phyloP scores from a whole-genome alignment of 805 yeast genomes.

The Dipodascus geniculatus region DNA sequence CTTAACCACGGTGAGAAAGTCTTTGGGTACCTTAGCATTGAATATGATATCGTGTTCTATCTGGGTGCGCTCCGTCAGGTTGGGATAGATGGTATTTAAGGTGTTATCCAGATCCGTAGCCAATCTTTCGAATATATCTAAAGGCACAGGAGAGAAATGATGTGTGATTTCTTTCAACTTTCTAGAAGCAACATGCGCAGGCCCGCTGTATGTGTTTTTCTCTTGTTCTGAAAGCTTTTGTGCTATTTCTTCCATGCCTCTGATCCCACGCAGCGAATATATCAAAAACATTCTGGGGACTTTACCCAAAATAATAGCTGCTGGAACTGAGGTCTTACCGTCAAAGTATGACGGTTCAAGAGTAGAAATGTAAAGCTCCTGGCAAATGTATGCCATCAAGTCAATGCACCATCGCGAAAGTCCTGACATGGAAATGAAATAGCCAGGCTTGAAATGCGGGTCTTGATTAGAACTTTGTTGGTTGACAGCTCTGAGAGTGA shows the following conservation, averaged over 20 bases:
- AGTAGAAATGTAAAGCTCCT: constrained; percentile 38
- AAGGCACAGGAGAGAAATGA: constrained; percentile 19
- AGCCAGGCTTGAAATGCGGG: constrained; percentile 18
- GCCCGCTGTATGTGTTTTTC: constrained; percentile 17
- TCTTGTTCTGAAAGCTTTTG: constrained; percentile 11
- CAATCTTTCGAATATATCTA: constrained; percentile 26
- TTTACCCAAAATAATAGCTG: constrained; percentile 25
- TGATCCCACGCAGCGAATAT: constrained; percentile 27
- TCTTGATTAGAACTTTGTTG: constrained; percentile 11
- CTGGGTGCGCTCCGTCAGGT: constrained; percentile 30
- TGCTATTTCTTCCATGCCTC: constrained; percentile 25
- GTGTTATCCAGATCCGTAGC: constrained; percentile 29
- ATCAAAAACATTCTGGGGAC: constrained; percentile 27
- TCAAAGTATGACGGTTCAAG: constrained; percentile 7
- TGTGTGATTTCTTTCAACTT: constrained; percentile 18
- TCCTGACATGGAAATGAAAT: constrained; percentile 39
- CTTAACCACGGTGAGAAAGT: constrained; percentile 22
- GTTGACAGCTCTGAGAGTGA: constrained; percentile 38
- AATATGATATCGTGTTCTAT: constrained; percentile 53
- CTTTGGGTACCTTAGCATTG: constrained; percentile 45
- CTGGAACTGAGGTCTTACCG: constrained; percentile 13
- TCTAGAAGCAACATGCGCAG: constrained; percentile 19
- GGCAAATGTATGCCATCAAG: constrained; percentile 56
- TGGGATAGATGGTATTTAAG: constrained; percentile 22
- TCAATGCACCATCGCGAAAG: constrained; percentile 80